Conservation (phyloP, 1,139 yeast genomes). For the Diutina pseudorugosa region DNA sequence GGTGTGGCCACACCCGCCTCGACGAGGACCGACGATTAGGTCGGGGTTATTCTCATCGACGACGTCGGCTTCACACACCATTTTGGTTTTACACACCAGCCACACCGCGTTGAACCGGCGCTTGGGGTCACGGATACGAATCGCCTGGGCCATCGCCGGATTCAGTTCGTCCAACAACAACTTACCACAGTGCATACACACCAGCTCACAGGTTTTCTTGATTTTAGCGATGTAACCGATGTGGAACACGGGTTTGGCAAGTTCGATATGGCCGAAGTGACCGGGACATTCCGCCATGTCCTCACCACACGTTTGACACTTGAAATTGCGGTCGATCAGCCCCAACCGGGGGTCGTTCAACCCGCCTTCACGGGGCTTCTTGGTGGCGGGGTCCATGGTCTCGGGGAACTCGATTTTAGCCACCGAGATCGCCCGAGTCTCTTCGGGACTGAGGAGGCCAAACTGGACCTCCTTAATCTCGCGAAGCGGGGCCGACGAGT, state of each 20-base stretch:
- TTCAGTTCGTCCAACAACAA: slow-evolving; percentile 76
- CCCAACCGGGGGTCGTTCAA: slow-evolving; percentile 95
- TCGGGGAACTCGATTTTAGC: slow-evolving; percentile 97
- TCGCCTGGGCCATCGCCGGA: slow-evolving; percentile 80
- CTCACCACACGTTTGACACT: slow-evolving; percentile 98
- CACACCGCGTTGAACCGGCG: slow-evolving; percentile 95
- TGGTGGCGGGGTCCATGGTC: slow-evolving; percentile 95
- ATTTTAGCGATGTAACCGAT: slow-evolving; percentile 90
- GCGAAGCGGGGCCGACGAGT: slow-evolving; percentile 95
- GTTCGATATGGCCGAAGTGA: slow-evolving; percentile 96
- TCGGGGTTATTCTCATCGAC: slow-evolving; percentile 40
- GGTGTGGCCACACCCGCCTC: slow-evolving; percentile 97
- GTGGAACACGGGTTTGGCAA: slow-evolving; percentile 97
- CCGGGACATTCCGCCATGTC: slow-evolving; percentile 99
- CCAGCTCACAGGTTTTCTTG: slow-evolving; percentile 90
- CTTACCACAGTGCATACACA: slow-evolving; percentile 98
- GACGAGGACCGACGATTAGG: slow-evolving; percentile 35
- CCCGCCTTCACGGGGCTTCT: slow-evolving; percentile 93
- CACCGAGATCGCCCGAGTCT: slow-evolving; percentile 90
- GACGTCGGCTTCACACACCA: slow-evolving; percentile 88
- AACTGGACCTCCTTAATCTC: slow-evolving; percentile 96
- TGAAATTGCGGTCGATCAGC: slow-evolving; percentile 90
- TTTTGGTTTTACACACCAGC: slow-evolving; percentile 81
- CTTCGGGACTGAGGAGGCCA: slow-evolving; percentile 96
- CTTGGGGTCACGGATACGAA: slow-evolving; percentile 85